A percentile compares a stretch with the other conserved stretches of the same genome.
Conservation (phyloP, 805 yeast genomes). For the Candida arabinofermentans region DNA sequence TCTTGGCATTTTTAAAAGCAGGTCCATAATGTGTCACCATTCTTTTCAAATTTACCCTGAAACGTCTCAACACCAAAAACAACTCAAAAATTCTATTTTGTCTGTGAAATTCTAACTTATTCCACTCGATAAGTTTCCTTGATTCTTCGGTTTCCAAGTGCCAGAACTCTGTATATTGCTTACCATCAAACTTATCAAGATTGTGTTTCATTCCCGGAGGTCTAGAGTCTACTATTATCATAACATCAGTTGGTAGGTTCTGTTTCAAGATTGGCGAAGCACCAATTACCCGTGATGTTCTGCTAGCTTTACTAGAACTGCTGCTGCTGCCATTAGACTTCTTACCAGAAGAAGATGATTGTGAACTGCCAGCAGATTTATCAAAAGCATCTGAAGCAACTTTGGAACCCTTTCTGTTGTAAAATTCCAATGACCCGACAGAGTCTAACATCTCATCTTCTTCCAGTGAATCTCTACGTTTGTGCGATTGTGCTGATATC, state of each 20-base stretch:
- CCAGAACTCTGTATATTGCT: conserved; percentile 28
- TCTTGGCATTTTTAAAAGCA: conserved; percentile 17
- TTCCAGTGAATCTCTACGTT: conserved; percentile 4
- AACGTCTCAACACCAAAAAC: conserved; percentile 22
- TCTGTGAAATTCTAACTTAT: conserved; percentile 23
- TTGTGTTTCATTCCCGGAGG: conserved; percentile 20
- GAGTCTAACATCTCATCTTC: conserved; percentile 13
- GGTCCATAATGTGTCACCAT: conserved; percentile 27
- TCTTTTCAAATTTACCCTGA: conserved; percentile 25
- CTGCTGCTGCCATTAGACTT: not conserved
- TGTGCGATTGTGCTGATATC: not conserved
- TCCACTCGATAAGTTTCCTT: conserved; percentile 20
- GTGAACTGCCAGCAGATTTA: conserved; percentile 1
- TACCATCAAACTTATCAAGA: conserved; percentile 21
- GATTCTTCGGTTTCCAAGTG: conserved; percentile 23
- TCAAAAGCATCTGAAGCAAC: conserved; percentile 6
- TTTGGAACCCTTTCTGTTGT: conserved; percentile 8
- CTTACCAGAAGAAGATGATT: conserved; percentile 3
- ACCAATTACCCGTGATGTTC: not conserved
- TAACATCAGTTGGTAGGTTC: conserved; percentile 20
- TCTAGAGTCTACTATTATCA: conserved; percentile 25
- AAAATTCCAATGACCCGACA: conserved; percentile 9
- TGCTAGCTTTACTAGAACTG: not conserved
- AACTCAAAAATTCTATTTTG: conserved; percentile 30
- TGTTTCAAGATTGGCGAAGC: conserved; percentile 5